Conservation (phyloP, 2,329 filamentous ascomycete genomes). For the Aspergillus pseudoviridinutans region DNA sequence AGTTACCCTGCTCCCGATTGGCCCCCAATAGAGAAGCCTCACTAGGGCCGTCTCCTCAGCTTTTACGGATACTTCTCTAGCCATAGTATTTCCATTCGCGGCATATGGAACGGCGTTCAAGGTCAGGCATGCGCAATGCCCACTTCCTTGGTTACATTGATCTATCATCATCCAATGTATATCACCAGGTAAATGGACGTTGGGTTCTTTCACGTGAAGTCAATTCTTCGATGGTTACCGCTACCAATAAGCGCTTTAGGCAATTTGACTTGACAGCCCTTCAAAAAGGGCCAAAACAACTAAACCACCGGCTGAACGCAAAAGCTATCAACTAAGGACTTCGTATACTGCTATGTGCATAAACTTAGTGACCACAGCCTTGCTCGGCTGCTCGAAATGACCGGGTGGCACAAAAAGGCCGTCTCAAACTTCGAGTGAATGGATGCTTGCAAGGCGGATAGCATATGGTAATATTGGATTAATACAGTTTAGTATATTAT, state of each 20-base stretch:
- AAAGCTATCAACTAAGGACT: neutral
- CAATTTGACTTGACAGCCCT: too few species aligned
- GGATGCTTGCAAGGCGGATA: too few species aligned
- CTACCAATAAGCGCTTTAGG: too few species aligned
- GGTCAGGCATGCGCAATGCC: neutral
- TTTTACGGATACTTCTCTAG: neutral
- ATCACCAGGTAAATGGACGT: neutral
- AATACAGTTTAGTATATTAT: neutral
- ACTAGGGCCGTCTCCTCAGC: neutral
- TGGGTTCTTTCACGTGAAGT: neutral
- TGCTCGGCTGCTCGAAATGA: too few species aligned
- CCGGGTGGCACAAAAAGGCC: too few species aligned
- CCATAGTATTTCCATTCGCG: neutral
- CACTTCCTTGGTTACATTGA: neutral
- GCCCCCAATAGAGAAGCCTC: slow-evolving; percentile 13
- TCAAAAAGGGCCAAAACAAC: neutral
- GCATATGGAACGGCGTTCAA: neutral
- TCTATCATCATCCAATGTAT: neutral
- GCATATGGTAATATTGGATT: too few species aligned
- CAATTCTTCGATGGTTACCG: too few species aligned
- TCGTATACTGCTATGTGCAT: too few species aligned
- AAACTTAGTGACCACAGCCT: too few species aligned
- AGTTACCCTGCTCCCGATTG: slow-evolving; percentile 35
- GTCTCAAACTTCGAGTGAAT: too few species aligned
- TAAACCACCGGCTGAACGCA: neutral